Evolutionary conservation across 179 eudicot genomes (phyloP).

Genomic region (Amaranthus tricolor): DNA sequence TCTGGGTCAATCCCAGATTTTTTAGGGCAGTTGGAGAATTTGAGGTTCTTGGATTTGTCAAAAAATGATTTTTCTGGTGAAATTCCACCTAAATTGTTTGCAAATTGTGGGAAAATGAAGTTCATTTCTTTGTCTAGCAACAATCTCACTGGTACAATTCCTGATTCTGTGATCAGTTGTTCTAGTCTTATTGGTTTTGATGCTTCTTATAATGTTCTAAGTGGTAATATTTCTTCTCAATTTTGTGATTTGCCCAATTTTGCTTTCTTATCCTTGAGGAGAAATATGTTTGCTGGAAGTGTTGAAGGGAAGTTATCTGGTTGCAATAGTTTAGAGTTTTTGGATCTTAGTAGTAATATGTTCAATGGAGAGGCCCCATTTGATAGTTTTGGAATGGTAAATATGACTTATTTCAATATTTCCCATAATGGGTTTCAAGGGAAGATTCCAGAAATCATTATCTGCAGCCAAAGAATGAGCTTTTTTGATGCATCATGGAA

Average conservation of each 20-base stretch:
- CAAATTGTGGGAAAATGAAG: slow-evolving; percentile 60
- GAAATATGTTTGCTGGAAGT: slow-evolving; percentile 58
- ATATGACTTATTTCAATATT: slow-evolving; percentile 68
- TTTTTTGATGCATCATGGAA: slow-evolving; percentile 77
- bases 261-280: slow-evolving; percentile 63
- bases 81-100: slow-evolving; percentile 61
- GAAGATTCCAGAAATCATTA: slow-evolving; percentile 39
- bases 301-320: slow-evolving; percentile 51
- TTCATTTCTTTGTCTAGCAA: slow-evolving; percentile 70
- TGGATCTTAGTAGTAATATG: slow-evolving; percentile 83
- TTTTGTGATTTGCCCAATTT: slow-evolving; percentile 52
- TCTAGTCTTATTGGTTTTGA: slow-evolving; percentile 71
- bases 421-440: slow-evolving; percentile 73
- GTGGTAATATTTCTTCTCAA: slow-evolving; percentile 54
- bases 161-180: slow-evolving; percentile 59
- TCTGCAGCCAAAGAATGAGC: slow-evolving; percentile 58
- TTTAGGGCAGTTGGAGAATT: slow-evolving; percentile 56
- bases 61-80: slow-evolving; percentile 63
- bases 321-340: slow-evolving; percentile 61
- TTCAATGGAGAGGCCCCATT: slow-evolving; percentile 73
- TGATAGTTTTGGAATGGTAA: slow-evolving; percentile 53
- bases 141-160: slow-evolving; percentile 70
- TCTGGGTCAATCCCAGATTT: slow-evolving; percentile 83
- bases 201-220: slow-evolving; percentile 66
- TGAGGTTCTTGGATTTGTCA: slow-evolving; percentile 89